A percentile compares a stretch with the other conserved stretches of the same genome.
Conservation (phyloP, 2,329 filamentous ascomycete genomes). For the Myriosclerotinia curreyana region DNA sequence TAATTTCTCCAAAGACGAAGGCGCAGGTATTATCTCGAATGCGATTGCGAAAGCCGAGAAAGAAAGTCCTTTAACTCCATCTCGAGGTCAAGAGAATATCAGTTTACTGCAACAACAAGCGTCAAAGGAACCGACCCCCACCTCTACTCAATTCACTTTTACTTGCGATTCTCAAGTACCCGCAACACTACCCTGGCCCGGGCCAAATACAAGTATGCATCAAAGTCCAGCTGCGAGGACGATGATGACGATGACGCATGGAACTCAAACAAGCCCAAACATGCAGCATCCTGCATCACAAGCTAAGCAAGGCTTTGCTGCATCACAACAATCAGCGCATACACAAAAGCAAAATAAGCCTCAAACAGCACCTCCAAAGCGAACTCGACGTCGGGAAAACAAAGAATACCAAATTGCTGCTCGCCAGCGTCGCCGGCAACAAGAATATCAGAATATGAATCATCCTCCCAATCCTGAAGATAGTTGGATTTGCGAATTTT, state of each 20-base stretch:
- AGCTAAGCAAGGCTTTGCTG: conserved; percentile 32
- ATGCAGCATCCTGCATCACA: conserved; percentile 30
- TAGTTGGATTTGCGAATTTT: conserved; percentile 96
- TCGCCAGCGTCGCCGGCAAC: conserved; percentile 71
- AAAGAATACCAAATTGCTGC: conserved; percentile 75
- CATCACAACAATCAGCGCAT: conserved; percentile 38
- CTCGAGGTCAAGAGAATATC: conserved; percentile 70
- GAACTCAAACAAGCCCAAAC: conserved; percentile 39
- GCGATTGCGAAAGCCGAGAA: conserved; percentile 85
- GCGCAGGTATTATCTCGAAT: conserved; percentile 83
- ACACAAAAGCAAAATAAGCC: conserved; percentile 41
- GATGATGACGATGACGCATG: conserved; percentile 38
- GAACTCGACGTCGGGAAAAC: conserved; percentile 63
- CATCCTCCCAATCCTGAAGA: conserved; percentile 70
- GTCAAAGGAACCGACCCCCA: conserved; percentile 58
- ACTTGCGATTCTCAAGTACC: conserved; percentile 89
- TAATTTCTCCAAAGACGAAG: conserved; percentile 47
- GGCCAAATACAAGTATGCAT: conserved; percentile 39
- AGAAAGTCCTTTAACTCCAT: conserved; percentile 51
- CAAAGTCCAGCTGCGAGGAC: conserved; percentile 32
- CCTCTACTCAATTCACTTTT: conserved; percentile 91
- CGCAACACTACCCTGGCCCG: conserved; percentile 73
- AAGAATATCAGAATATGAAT: conserved; percentile 72
- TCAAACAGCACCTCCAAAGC: conserved; percentile 47
- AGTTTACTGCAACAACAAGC: conserved; percentile 73